phyloP scores from a whole-genome alignment of 192 early-diverging fungal genomes.

The Backusella parvicylindrica region DNA sequence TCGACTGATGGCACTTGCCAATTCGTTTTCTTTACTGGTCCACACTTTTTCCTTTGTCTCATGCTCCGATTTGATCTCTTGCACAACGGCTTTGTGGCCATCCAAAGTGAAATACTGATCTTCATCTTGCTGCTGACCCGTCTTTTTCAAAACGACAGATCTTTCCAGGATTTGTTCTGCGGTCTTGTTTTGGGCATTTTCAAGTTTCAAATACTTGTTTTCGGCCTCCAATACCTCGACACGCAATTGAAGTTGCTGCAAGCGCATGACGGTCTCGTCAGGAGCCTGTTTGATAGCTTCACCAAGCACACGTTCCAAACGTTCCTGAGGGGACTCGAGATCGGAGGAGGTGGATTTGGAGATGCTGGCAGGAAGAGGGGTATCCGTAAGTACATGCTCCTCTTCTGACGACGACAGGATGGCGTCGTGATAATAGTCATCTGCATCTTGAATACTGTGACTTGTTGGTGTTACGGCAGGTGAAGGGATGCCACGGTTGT shows the following conservation, averaged over 20 bases:
- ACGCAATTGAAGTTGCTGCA: constrained; percentile 61
- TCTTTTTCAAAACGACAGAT: constrained; percentile 16
- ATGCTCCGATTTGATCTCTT: constrained; percentile 22
- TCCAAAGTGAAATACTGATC: constrained; percentile 23
- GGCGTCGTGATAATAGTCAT: constrained; percentile 17
- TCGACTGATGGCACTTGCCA: constrained; percentile 7
- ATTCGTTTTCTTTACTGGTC: neutral
- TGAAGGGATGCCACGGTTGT: neutral
- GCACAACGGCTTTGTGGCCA: constrained; percentile 23
- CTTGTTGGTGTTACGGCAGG: constrained; percentile 9
- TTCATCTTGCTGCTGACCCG: neutral
- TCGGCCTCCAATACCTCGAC: constrained; percentile 69
- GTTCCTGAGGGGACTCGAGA: constrained; percentile 9
- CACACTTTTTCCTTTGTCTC: constrained; percentile 10
- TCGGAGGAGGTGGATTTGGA: neutral
- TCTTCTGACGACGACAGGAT: constrained; percentile 7
- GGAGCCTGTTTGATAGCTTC: constrained; percentile 20
- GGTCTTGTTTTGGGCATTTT: constrained; percentile 58
- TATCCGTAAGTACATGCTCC: constrained; percentile 16
- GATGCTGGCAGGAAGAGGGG: constrained; percentile 22
- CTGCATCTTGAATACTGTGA: constrained; percentile 9
- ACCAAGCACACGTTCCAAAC: constrained; percentile 17
- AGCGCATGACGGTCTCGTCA: constrained; percentile 32
- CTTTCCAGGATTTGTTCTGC: constrained; percentile 55
- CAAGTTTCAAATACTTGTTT: constrained; percentile 63